These are phyloP conservation scores for Sporisorium graminicola DNA, from an alignment of 1,284 basidiomycete species.

Conservation along the genomic window DNA sequence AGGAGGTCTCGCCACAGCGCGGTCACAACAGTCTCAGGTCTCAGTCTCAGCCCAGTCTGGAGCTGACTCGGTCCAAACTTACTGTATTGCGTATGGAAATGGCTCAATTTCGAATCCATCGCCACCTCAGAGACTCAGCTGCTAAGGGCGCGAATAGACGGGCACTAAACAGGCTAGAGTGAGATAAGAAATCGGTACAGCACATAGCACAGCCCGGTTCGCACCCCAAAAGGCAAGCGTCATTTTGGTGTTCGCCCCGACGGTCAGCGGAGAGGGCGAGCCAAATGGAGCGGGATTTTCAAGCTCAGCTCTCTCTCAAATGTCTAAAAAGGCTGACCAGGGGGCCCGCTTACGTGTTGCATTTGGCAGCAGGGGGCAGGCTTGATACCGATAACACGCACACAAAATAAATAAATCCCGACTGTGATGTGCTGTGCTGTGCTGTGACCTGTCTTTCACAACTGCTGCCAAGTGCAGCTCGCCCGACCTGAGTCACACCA, in stretches of 20 bases:
- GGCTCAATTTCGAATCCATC: conserved; percentile 21
- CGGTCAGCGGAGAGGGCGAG: too few species aligned
- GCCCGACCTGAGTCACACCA: conserved; percentile 44
- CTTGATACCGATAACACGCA: not conserved
- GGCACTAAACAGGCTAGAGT: conserved; percentile 7
- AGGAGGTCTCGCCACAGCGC: conserved; percentile 16
- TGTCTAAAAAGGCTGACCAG: not conserved
- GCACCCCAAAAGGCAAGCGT: not conserved
- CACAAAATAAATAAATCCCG: not conserved
- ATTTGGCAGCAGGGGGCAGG: not conserved
- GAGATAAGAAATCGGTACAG: conserved; percentile 6
- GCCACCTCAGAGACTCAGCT: conserved; percentile 1
- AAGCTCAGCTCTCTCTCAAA: not conserved
- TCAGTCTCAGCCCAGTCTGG: conserved; percentile 4
- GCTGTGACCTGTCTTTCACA: not conserved
- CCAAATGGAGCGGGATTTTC: not conserved
- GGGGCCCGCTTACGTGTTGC: not conserved
- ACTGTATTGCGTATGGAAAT: conserved; percentile 8
- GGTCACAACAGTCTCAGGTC: not conserved
- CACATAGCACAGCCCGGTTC: not conserved
- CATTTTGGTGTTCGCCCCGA: not conserved
- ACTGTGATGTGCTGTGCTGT: conserved; percentile 19
- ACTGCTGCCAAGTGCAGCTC: conserved; percentile 14
- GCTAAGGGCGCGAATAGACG: not conserved
- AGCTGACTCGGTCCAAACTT: not conserved